These are phyloP conservation scores for Epichloe hybrida DNA, from an alignment of 2,329 filamentous ascomycete species.

Conservation along the genomic window DNA sequence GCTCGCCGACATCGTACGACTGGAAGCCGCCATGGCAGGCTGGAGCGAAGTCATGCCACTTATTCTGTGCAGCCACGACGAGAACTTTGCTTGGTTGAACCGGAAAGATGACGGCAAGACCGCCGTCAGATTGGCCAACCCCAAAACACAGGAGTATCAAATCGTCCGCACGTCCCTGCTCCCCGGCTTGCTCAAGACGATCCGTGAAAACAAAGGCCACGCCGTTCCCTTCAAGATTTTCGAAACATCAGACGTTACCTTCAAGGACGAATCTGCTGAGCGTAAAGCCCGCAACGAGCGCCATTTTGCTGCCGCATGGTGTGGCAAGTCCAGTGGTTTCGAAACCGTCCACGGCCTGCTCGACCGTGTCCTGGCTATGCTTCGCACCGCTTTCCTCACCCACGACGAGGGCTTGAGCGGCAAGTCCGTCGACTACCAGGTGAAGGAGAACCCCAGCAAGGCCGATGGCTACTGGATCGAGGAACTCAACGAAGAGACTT, in stretches of 20 bases:
- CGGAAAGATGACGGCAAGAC: constrained; percentile 74
- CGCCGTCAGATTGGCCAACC: constrained; percentile 76
- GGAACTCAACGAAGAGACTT: constrained; percentile 80
- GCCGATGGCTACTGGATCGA: constrained; percentile 85
- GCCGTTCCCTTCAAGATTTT: constrained; percentile 83
- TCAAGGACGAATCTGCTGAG: constrained; percentile 74
- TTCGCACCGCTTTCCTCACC: constrained; percentile 68
- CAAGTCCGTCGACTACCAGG: constrained; percentile 38
- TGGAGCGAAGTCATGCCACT: constrained; percentile 95
- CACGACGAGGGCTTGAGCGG: constrained; percentile 52
- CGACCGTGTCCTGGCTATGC: constrained; percentile 85
- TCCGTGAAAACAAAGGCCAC: constrained; percentile 85
- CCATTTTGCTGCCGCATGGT: constrained; percentile 92
- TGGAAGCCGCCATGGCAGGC: constrained; percentile 82
- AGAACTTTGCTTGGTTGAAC: constrained; percentile 95
- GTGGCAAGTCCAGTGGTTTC: constrained; percentile 87
- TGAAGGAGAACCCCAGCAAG: constrained; percentile 39
- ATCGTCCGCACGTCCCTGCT: constrained; percentile 78
- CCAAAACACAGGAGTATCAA: constrained; percentile 88
- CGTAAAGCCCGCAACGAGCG: constrained; percentile 83
- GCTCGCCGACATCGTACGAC: constrained; percentile 77
- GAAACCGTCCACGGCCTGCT: constrained; percentile 90
- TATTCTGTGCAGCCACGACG: constrained; percentile 92
- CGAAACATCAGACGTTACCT: constrained; percentile 79
- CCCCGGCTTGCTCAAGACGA: constrained; percentile 82